A percentile compares a stretch with the other conserved stretches of the same genome.
Conservation (phyloP, 768 basidiomycete species). For the Xerocomellus dryophilus region DNA sequence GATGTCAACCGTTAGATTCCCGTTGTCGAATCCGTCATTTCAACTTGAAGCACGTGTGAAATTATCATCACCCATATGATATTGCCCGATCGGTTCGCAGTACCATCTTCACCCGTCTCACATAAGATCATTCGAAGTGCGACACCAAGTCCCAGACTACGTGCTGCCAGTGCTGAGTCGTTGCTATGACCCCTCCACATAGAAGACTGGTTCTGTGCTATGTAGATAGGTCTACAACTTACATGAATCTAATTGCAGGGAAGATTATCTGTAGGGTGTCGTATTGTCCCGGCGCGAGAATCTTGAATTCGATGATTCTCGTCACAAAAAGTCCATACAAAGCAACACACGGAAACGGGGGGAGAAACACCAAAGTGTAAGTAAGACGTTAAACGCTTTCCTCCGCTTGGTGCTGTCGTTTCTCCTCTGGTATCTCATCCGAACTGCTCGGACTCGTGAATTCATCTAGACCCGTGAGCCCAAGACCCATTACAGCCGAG, state of each 20-base stretch:
- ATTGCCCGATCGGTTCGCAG: no score
- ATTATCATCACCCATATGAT: no score
- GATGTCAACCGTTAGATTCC: neutral
- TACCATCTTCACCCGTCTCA: neutral
- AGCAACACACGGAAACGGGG: neutral
- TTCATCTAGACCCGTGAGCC: conserved; percentile 26
- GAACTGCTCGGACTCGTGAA: conserved; percentile 3
- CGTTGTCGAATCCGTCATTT: neutral
- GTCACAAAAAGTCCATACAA: neutral
- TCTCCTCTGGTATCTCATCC: conserved; percentile 16
- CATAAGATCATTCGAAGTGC: neutral
- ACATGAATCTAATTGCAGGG: neutral
- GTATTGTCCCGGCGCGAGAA: neutral
- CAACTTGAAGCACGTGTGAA: neutral
- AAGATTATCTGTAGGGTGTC: neutral
- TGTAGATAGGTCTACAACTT: neutral
- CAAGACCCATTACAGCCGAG: conserved; percentile 29
- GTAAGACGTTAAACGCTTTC: neutral
- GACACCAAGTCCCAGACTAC: neutral
- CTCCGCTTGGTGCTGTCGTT: conserved; percentile 2
- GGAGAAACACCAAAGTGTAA: neutral
- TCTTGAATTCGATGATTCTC: neutral
- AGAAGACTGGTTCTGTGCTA: neutral
- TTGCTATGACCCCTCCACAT: no score
- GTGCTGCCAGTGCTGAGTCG: neutral